These are phyloP conservation scores for Quercus gilva DNA, from an alignment of 306 rosid genomes.

Conservation along the genomic window DNA sequence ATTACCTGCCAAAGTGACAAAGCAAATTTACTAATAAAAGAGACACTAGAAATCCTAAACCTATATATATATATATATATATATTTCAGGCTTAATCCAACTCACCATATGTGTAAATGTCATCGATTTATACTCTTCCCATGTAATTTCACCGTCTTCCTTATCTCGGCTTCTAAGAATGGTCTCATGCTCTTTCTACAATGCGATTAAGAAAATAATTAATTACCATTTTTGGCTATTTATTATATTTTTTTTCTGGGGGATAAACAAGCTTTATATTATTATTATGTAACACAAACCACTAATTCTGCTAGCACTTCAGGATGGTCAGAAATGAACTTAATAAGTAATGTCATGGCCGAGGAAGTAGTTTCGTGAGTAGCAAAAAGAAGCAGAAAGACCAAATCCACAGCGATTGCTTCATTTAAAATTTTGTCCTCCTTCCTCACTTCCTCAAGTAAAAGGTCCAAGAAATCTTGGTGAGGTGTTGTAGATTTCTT, in stretches of 20 bases:
- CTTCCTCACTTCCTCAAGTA: background rate
- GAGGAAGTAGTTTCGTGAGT: background rate
- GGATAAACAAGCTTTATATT: too few relatives aligned
- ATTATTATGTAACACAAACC: too few relatives aligned
- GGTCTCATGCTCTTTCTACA: constrained; percentile 18
- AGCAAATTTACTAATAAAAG: too few relatives aligned
- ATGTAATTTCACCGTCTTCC: background rate
- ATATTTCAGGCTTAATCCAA: too few relatives aligned
- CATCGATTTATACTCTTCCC: constrained; percentile 23
- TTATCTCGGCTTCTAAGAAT: background rate
- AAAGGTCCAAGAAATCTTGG: too few relatives aligned
- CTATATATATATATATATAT: too few relatives aligned
- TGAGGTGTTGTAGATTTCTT: too few relatives aligned
- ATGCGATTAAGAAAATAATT: background rate
- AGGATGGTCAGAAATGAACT: too few relatives aligned
- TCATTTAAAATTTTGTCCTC: constrained; percentile 1
- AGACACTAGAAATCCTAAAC: too few relatives aligned
- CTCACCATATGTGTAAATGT: constrained; percentile 17
- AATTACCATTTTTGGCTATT: background rate
- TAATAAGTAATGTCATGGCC: too few relatives aligned
- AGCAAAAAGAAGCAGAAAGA: constrained; percentile 9
- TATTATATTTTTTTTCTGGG: too few relatives aligned
- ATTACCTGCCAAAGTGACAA: too few relatives aligned
- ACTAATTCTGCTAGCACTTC: background rate
- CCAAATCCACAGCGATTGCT: background rate